Evolutionary conservation across 176 grass and related monocot genomes (phyloP).

Genomic region (Secale cereale): DNA sequence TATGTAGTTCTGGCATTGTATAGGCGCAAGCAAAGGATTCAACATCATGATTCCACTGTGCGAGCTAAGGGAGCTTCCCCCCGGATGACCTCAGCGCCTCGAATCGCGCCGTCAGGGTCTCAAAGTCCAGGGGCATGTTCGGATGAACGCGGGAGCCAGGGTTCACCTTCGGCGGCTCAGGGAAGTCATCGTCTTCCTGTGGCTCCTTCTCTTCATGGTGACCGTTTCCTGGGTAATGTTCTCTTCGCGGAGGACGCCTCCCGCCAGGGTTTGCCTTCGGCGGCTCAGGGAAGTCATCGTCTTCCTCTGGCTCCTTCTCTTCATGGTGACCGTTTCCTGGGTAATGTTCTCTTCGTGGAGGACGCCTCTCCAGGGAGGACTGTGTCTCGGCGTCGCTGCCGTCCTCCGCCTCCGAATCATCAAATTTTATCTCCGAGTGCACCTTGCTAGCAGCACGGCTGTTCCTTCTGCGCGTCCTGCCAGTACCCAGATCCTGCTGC

Average conservation of each 20-base stretch:
- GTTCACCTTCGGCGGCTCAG: constrained; percentile 40
- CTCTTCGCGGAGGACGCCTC: constrained; percentile 37
- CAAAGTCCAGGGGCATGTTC: constrained; percentile 89
- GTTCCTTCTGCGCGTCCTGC: constrained; percentile 47
- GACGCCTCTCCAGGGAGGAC: constrained; percentile 39
- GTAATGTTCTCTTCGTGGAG: constrained; percentile 36
- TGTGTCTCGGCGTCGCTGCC: constrained; percentile 43
- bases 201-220: constrained; percentile 6
- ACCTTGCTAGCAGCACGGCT: constrained; percentile 33
- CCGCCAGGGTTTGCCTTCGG: too few relatives aligned
- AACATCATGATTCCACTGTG: neutral
- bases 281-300: constrained; percentile 17
- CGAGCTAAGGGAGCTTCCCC: constrained; percentile 38
- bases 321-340: neutral
- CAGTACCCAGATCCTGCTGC: constrained; percentile 28
- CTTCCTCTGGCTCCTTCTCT: neutral
- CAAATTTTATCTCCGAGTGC: constrained; percentile 71
- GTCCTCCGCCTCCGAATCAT: constrained; percentile 65
- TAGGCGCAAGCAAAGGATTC: constrained; percentile 10
- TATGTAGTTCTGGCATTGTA: constrained; percentile 4
- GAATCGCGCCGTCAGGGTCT: constrained; percentile 77
- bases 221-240: constrained; percentile 19
- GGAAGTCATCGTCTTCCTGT: neutral
- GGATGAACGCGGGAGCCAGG: constrained; percentile 59
- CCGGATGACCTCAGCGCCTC: constrained; percentile 59